These are phyloP conservation scores for Clarireedia hainanense DNA, from an alignment of 2,329 filamentous ascomycete species.

Conservation along the genomic window DNA sequence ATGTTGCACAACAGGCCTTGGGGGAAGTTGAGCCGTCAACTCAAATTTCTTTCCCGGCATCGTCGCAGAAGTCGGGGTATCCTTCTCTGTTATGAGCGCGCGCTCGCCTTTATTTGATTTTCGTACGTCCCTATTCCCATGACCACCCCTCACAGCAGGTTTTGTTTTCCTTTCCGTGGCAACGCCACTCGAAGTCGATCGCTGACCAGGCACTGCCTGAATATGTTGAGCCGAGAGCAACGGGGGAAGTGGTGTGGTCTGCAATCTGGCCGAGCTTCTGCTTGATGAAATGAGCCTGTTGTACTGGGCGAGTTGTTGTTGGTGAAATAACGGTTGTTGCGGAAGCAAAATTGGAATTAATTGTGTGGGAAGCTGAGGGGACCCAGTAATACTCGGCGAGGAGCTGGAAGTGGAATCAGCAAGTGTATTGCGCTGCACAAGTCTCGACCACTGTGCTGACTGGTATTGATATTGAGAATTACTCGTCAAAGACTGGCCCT, in stretches of 20 bases:
- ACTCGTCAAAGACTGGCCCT: conserved; percentile 26
- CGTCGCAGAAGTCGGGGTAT: conserved; percentile 29
- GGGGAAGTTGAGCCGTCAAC: conserved; percentile 22
- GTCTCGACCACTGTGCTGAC: conserved; percentile 30
- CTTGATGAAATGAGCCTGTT: conserved; percentile 55
- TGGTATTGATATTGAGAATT: conserved; percentile 32
- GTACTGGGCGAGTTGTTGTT: conserved; percentile 57
- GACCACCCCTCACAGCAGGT: conserved; percentile 42
- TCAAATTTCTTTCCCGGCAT: conserved; percentile 30
- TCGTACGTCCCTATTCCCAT: conserved; percentile 55
- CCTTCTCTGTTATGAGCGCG: conserved; percentile 53
- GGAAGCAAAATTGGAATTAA: conserved; percentile 50
- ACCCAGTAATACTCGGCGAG: conserved; percentile 22
- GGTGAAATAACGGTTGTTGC: conserved; percentile 50
- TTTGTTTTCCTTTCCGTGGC: conserved; percentile 28
- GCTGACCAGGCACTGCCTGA: conserved; percentile 41
- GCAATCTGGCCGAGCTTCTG: conserved; percentile 39
- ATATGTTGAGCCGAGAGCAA: conserved; percentile 48
- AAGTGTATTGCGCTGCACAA: conserved; percentile 29
- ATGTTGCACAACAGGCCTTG: conserved; percentile 33
- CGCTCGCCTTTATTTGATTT: conserved; percentile 52
- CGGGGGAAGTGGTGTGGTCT: conserved; percentile 47
- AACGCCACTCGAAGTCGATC: conserved; percentile 46
- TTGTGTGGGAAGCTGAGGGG: conserved; percentile 35
- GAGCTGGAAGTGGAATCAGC: conserved; percentile 18